Base-by-base conservation (phyloP, 257 asterid species). In the Linderniella brevidens region DNA sequence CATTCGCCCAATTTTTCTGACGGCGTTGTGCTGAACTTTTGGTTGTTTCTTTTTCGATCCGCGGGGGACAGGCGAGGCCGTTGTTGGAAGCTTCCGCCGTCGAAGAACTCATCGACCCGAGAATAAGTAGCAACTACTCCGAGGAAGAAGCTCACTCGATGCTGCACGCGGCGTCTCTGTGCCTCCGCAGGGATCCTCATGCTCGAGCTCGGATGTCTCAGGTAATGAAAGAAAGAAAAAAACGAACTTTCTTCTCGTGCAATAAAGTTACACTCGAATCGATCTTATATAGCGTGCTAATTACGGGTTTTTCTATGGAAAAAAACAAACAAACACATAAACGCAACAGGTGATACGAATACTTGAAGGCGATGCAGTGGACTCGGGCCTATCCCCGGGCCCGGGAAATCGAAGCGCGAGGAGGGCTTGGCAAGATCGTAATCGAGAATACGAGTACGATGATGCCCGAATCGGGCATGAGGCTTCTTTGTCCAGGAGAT, bases 151-250 rank as follows among this genome's bases (percentile, higher is more conserved):
- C 83, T 48, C 61, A 64, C 58, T 77, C 81, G 58, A 84, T 88
- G 95, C 54, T 88, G 73, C 95, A 74, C 39, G 98, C 94, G 49
- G 98, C 98, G 4, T 78, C 94, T 4, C 50, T 72, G 77, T 84
- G 98, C 70, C 76, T 88, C 32, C 65, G 82, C 13, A 68, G 90
- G 8, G 98, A 84, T 58, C 98, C 98, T 58, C 87, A 74, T 56
- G 67, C 77, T 41, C 71, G 95, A 57, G 93, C 95, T 13, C 82
- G 92, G 11, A 88, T 84, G 95, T 88, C 98, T 49, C 98, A 79
- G 80, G 98, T 72, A 69, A 49, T 36, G 37, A 16, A 10, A 39
- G 9, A 45, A 45, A 3, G 47, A 41, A 16, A 10, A 39, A 39
- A 45, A 45, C 4, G 47, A 9, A 5, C 10, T 42, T 42, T 14